Conservation (phyloP, 2,329 filamentous ascomycete genomes). For the Pseudocercospora fuligena region DNA sequence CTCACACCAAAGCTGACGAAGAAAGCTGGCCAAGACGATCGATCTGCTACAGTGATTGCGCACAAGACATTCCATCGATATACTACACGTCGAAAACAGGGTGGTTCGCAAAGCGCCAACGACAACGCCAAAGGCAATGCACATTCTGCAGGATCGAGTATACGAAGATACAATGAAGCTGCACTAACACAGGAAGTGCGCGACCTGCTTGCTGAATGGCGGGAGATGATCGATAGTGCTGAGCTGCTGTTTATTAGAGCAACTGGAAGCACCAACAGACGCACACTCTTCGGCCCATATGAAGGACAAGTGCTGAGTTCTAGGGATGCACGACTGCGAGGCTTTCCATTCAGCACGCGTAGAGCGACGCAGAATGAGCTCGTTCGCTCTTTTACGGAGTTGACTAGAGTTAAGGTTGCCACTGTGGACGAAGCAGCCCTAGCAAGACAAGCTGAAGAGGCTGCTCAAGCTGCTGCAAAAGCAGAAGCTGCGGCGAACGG, state of each 20-base stretch:
- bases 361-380: constrained; percentile 92
- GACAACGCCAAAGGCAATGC: constrained; percentile 93
- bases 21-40: constrained; percentile 73
- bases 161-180: constrained; percentile 92
- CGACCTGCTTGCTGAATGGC: constrained; percentile 81
- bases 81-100: constrained; percentile 93
- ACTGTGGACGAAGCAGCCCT: constrained; percentile 73
- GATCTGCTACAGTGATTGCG: constrained; percentile 84
- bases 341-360: constrained; percentile 91
- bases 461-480: constrained; percentile 48
- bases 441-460: constrained; percentile 52
- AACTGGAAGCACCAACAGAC: constrained; percentile 81
- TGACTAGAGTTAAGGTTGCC: constrained; percentile 85
- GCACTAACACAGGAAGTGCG: constrained; percentile 89
- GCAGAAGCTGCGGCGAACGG: constrained; percentile 41
- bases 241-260: constrained; percentile 89
- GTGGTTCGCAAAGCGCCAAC: constrained; percentile 91
- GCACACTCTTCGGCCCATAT: constrained; percentile 88
- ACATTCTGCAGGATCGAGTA: constrained; percentile 86
- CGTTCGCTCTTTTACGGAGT: constrained; percentile 90
- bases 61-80: constrained; percentile 99
- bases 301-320: constrained; percentile 81
- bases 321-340: constrained; percentile 79
- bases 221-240: constrained; percentile 77
- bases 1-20: constrained; percentile 79